Percentiles rank a stretch among this genome's conserved stretches.
phyloP scores from a whole-genome alignment of 106 monocot species.

The Cymbidium sinense region DNA sequence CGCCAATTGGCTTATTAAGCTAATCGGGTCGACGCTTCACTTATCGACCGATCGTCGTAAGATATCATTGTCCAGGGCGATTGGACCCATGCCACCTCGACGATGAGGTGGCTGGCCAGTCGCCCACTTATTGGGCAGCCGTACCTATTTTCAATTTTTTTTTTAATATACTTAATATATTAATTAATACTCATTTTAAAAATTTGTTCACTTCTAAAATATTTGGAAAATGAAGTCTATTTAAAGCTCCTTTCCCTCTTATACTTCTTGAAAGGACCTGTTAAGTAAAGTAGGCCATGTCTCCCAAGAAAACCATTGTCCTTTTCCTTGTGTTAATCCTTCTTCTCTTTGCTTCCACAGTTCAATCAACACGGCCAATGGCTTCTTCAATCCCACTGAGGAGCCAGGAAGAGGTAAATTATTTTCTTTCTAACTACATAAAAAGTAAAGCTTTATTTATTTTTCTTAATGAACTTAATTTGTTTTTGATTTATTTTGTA shows the following conservation, averaged over 20 bases:
- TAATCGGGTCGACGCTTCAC: no score
- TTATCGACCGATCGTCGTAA: no score
- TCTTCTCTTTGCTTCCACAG: neutral
- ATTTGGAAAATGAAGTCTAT: neutral
- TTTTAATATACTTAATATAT: no score
- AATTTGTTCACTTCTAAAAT: neutral
- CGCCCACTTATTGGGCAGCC: no score
- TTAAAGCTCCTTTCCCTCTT: neutral
- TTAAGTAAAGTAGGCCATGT: neutral
- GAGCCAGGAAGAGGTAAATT: neutral
- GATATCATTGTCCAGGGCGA: no score
- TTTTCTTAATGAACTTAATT: neutral
- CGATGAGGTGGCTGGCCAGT: no score
- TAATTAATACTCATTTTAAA: no score
- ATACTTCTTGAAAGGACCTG: neutral
- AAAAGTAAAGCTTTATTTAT: neutral
- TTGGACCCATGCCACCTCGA: no score
- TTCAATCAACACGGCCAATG: slow-evolving; percentile 8
- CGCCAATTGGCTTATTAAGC: no score
- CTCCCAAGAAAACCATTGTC: neutral
- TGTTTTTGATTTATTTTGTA: neutral
- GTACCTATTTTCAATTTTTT: no score
- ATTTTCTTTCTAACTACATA: neutral
- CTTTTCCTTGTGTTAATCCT: neutral
- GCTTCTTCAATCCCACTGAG: neutral